Evolutionary conservation across 441 rosid species (phyloP), one percentile per base, ranked within the genome.

Genomic region (Omphalea diandra): DNA sequence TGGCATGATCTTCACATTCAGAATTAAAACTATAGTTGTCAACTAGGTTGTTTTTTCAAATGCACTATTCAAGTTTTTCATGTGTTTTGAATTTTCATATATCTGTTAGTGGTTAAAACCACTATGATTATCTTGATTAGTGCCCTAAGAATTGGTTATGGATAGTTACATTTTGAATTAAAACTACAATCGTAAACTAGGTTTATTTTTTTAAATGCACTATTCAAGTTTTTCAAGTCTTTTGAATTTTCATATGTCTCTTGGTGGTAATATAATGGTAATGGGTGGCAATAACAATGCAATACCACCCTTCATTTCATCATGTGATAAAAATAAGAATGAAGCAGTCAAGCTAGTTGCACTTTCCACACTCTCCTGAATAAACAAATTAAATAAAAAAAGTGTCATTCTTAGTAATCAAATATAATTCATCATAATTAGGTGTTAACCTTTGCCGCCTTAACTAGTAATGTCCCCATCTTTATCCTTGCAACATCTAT

Each of bases 141-240:
- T 35, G 49, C 66, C 79, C 22, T 54, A 70, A 27, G 79, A 77
- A n/a, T n/a, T n/a, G n/a, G n/a, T n/a, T n/a, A n/a, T n/a, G n/a
- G n/a, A n/a, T n/a, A n/a, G n/a, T n/a, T n/a, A 32, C 26, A 46
- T 22, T 70, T 71, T 36, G 73, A 56, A 59, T 82, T 78, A 15
- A 67, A 73, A 31, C 26, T 44, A 7, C 40, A 41, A 55, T 67
- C 59, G 36, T 69, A 49, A 6, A 65, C 41, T 22, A 68, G 36
- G 59, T 40, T n/a, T 27, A 40, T 52, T 66, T 46, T 73, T 29
- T 26, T 79, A 66, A n/a, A n/a, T n/a, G n/a, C 24, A 12, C 50
- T 17, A 17, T 72, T 18, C 3, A 60, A 65, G 53, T 4, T 43
- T 50, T 65, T 61, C 7, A 15, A 53, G 41, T 35, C 47, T 20